Base-by-base conservation (phyloP, 352 stramenopile species). In the Phytopythium montanum region DNA sequence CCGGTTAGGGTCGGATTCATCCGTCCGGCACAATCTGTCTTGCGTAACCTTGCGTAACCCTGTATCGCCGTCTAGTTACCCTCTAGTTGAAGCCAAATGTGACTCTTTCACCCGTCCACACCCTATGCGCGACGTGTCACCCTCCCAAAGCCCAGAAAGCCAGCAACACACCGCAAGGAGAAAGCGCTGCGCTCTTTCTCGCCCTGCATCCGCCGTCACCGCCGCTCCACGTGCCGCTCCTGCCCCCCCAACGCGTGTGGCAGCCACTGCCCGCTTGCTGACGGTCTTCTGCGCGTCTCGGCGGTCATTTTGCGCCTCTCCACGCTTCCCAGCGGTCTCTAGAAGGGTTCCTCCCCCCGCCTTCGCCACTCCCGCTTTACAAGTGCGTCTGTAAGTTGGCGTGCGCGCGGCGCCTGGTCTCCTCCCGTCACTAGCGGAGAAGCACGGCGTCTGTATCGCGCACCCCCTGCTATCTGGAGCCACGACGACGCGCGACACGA, bases 401-500 rank as follows among this genome's bases (percentile, higher is more conserved):
- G 45, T 52, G 45, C n/a, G 45, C 12, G n/a, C 45, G n/a, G 25
- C 45, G 45, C 45, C 25, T 52, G 45, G 26, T 10, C 23, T 50
- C 23, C 45, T 52, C 45, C 45, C 45, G 25, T 14, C 26, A 26
- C n/a, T 26, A 52, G 45, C 14, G 45, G 25, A 36, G 45, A 16
- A 52, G 26, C 45, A 28, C 31, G 13, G 45, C 45, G 45, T 36
- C 45, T 36, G 45, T 14, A 52, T 26, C 13, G n/a, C 45, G 28
- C 45, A 26, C 45, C 23, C 23, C 25, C 23, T 36, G 44, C 18
- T 13, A 51, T n/a, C 26, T 50, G 29, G 42, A 58, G 16, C 21
- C 51, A 56, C 28, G 41, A 77, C 60, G 38, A 77, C 69, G 69
- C 72, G 65, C 65, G 45, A 74, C 31, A 51, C 53, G 34, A 57